A percentile compares a stretch with the other conserved stretches of the same genome.
phyloP scores from a whole-genome alignment of 495 filamentous ascomycete genomes.

The Daldinia concentrica region DNA sequence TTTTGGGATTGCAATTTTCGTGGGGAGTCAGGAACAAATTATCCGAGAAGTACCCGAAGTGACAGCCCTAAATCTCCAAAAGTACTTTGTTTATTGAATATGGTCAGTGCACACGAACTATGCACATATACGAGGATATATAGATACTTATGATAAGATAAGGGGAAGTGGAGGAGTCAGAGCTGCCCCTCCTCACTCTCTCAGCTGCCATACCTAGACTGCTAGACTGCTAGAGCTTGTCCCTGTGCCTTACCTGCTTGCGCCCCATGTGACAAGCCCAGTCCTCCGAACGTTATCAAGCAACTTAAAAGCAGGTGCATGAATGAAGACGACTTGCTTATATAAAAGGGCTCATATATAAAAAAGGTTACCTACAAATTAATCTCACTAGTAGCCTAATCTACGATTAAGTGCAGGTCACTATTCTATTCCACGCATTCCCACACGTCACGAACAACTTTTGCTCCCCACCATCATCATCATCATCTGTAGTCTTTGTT shows the following conservation, averaged over 20 bases:
- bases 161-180: not conserved
- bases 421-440: slow-evolving; percentile 9
- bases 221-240: slow-evolving; percentile 9
- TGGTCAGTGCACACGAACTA: not conserved
- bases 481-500: not conserved
- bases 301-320: not conserved
- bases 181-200: slow-evolving; percentile 24
- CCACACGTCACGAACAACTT: slow-evolving; percentile 2
- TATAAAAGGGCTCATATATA: not conserved
- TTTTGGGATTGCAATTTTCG: slow-evolving; percentile 48
- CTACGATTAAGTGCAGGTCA: slow-evolving; percentile 6
- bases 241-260: slow-evolving; percentile 22
- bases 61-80: slow-evolving; percentile 30
- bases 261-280: slow-evolving; percentile 34
- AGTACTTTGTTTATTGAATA: not conserved
- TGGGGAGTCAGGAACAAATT: slow-evolving; percentile 39
- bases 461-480: too few relatives aligned
- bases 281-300: slow-evolving; percentile 13
- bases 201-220: slow-evolving; percentile 20
- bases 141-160: slow-evolving; percentile 27
- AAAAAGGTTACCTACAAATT: slow-evolving; percentile 7
- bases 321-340: slow-evolving; percentile 1
- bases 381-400: not conserved
- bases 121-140: not conserved
- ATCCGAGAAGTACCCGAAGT: slow-evolving; percentile 46